These are phyloP conservation scores for Arthrobotrys pseudoclavata DNA, from an alignment of 2,329 filamentous ascomycete genomes.

Conservation along the genomic window DNA sequence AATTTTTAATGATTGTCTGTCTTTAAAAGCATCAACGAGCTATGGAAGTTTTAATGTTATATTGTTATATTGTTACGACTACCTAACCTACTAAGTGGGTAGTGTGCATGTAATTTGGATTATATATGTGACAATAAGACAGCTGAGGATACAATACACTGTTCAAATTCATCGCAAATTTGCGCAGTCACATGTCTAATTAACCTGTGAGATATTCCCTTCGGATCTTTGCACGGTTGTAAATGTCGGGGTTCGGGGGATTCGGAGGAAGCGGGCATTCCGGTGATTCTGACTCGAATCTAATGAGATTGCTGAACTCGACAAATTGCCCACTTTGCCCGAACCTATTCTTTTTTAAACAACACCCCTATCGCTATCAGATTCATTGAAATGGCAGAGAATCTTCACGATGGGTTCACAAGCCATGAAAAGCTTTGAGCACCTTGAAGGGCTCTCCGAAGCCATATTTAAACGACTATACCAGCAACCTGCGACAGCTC, in stretches of 20 bases:
- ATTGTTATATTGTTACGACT: too few relatives aligned
- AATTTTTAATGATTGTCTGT: background rate
- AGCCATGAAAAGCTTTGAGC: conserved; percentile 73
- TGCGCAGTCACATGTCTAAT: too few relatives aligned
- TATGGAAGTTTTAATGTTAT: too few relatives aligned
- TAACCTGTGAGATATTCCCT: background rate
- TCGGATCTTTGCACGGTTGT: background rate
- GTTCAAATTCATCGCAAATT: too few relatives aligned
- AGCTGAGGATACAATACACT: too few relatives aligned
- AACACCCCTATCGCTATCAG: background rate
- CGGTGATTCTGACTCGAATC: background rate
- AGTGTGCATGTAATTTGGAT: background rate
- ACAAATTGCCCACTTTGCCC: background rate
- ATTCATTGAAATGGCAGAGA: background rate
- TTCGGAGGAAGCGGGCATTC: background rate
- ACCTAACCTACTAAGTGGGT: too few relatives aligned
- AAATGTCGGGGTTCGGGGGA: conserved; percentile 8
- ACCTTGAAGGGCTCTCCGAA: conserved; percentile 90
- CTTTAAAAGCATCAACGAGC: too few relatives aligned
- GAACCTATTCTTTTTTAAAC: background rate
- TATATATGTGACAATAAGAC: background rate
- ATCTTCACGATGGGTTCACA: conserved; percentile 32
- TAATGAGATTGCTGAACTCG: background rate
- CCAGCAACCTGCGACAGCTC: conserved; percentile 92
- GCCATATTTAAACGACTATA: conserved; percentile 93